Conservation (phyloP, 2,329 filamentous ascomycete genomes). For the Aspergillus melleus region DNA sequence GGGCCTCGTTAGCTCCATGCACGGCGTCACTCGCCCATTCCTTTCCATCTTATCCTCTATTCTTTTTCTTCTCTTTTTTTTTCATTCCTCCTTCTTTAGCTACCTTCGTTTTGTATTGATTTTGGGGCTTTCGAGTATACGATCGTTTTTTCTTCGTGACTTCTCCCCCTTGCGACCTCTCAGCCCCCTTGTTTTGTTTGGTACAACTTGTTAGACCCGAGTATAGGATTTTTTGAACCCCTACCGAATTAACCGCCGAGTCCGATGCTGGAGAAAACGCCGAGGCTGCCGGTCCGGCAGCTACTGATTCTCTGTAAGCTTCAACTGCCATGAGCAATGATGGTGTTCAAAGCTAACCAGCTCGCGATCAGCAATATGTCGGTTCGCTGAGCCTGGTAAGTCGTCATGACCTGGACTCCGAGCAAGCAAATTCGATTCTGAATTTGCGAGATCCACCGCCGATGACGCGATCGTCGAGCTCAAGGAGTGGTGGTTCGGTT, state of each 20-base stretch:
- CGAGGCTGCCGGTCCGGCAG: slow-evolving; percentile 74
- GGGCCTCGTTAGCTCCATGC: background rate
- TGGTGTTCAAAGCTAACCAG: background rate
- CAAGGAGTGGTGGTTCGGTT: background rate
- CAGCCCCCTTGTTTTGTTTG: background rate
- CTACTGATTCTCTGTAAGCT: slow-evolving; percentile 71
- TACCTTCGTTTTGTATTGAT: slow-evolving; percentile 4
- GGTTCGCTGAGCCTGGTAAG: slow-evolving; percentile 69
- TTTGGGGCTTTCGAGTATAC: background rate
- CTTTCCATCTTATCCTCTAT: background rate
- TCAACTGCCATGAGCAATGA: background rate
- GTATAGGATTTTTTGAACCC: background rate
- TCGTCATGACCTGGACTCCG: slow-evolving; percentile 2
- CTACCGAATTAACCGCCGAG: background rate
- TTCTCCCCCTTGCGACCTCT: background rate
- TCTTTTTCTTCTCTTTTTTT: background rate
- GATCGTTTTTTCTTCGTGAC: background rate
- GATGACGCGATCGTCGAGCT: background rate
- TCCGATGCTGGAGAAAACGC: slow-evolving; percentile 31
- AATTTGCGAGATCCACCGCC: background rate
- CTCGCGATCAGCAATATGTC: slow-evolving; percentile 64
- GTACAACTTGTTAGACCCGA: background rate
- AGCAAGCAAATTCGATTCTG: slow-evolving; percentile 1
- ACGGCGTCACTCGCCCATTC: background rate
- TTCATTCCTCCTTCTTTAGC: background rate